A percentile compares a stretch with the other conserved stretches of the same genome.
Evolutionary conservation across 768 basidiomycete species (phyloP).

Genomic region (Rubroboletus pulcherrimus): DNA sequence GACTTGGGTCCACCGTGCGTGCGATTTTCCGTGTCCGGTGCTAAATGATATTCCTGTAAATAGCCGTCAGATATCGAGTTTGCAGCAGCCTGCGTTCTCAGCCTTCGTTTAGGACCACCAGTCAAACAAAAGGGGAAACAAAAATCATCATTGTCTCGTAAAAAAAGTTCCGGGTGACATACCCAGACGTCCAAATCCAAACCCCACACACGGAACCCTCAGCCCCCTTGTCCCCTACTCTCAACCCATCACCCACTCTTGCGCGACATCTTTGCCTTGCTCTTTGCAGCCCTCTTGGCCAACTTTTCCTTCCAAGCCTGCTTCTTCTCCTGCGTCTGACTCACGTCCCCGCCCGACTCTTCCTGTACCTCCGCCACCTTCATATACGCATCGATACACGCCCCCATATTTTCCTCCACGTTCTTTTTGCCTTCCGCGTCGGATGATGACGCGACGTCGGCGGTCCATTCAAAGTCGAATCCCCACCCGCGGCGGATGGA

Average conservation of each 20-base stretch:
- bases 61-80: not conserved
- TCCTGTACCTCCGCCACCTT: constrained; percentile 45
- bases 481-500: constrained; percentile 66
- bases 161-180: constrained; percentile 7
- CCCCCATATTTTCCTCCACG: constrained; percentile 68
- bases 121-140: not conserved
- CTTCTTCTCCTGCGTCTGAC: constrained; percentile 72
- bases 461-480: constrained; percentile 77
- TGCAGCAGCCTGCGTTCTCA: not conserved
- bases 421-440: constrained; percentile 14
- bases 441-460: constrained; percentile 11
- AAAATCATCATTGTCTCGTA: not conserved
- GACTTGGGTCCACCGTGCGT: not conserved
- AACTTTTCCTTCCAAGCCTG: constrained; percentile 39
- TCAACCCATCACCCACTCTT: constrained; percentile 14
- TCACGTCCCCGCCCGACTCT: constrained; percentile 52
- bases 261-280: constrained; percentile 26
- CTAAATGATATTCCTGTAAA: not conserved
- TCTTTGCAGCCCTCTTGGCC: constrained; percentile 36
- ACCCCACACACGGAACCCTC: not conserved
- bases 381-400: constrained; percentile 57
- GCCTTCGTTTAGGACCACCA: not conserved
- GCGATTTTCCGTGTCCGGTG: not conserved
- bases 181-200: constrained; percentile 3
- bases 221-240: not conserved